A percentile compares a stretch with the other conserved stretches of the same genome.
Evolutionary conservation across 2,329 filamentous ascomycete genomes (phyloP).

Genomic region (Alternaria incomplexa): DNA sequence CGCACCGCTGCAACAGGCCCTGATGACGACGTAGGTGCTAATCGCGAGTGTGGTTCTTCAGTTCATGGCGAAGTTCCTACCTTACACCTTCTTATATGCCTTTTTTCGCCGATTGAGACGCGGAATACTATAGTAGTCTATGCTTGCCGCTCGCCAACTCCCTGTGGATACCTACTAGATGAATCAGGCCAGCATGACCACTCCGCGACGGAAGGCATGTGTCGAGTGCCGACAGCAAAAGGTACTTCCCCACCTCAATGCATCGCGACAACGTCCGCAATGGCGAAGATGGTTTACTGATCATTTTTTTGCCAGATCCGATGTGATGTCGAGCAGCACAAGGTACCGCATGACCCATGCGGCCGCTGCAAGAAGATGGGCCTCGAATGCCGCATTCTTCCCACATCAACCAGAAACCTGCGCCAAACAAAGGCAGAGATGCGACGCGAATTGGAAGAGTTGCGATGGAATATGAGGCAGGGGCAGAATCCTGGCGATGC

Average conservation of each 20-base stretch:
- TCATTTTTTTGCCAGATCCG: slow-evolving; percentile 37
- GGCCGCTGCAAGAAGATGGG: slow-evolving; percentile 45
- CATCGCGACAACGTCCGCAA: slow-evolving; percentile 2
- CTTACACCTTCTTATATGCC: slow-evolving; percentile 28
- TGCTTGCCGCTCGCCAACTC: slow-evolving; percentile 22
- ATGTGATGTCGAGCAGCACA: slow-evolving; percentile 48
- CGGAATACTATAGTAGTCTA: slow-evolving; percentile 22
- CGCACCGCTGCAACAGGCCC: slow-evolving; percentile 31
- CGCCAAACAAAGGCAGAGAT: slow-evolving; percentile 48
- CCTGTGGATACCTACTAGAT: slow-evolving; percentile 30
- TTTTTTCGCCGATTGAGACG: slow-evolving; percentile 35
- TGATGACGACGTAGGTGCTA: slow-evolving; percentile 44
- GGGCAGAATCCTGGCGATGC: slow-evolving; percentile 31
- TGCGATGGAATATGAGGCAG: slow-evolving; percentile 45
- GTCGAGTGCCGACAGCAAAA: slow-evolving; percentile 49
- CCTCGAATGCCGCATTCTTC: slow-evolving; percentile 45
- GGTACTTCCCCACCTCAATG: slow-evolving; percentile 25
- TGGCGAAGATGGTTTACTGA: slow-evolving; percentile 16
- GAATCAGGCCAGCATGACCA: slow-evolving; percentile 37
- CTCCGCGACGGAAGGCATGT: slow-evolving; percentile 45
- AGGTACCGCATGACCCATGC: slow-evolving; percentile 46
- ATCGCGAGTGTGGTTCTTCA: slow-evolving; percentile 25
- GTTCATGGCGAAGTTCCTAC: slow-evolving; percentile 22
- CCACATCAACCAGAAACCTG: slow-evolving; percentile 45
- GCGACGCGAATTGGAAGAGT: slow-evolving; percentile 45